Evolutionary conservation across 768 basidiomycete species (phyloP), one percentile per base, ranked within the genome.

Genomic region (Mycena haematopus): DNA sequence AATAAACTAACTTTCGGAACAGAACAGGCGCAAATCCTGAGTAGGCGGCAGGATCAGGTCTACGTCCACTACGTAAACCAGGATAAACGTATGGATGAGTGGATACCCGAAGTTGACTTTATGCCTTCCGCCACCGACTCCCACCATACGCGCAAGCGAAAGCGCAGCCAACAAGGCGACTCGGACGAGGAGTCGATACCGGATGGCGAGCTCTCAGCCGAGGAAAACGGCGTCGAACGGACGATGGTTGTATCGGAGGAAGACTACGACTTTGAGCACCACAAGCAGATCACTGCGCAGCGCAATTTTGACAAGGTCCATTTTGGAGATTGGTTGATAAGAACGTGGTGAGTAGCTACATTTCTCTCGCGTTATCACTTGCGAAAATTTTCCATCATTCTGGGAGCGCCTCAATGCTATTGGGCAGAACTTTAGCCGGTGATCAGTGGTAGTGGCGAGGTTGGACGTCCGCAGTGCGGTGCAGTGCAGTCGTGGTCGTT

Each of bases 221-320:
- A 68, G 21, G 54, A 63, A 52, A 56, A 61, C 17, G 66, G 63
- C 22, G 44, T 60, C 22, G 53, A 52, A 29, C 29, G 52, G 40
- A 55, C 69, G 58, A 70, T 78, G 35, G 69, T 74, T 8, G 79
- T 89, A 79, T 84, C 85, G 19, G 88, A 89, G 71, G 88, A 91
- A 63, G 90, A 91, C 61, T 85, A 82, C 69, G 89, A 91, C 68
- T 76, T 89, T 27, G 79, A 86, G 62, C 86, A 86, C 57, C 88
- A 90, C 71, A 86, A 85, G 71, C 82, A 86, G 72, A 82, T 87
- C 65, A 85, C 84, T 24, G 82, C 86, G 6, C 85, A 88, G 68
- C 82, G 92, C 63, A 97, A 96, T 72, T 94, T 95, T 71, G 93
- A 95, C 63, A 86, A 85, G 69, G 92, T 96, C 65, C 84, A 87